These are phyloP conservation scores for Agaricus subrufescens DNA, from an alignment of 768 basidiomycete genomes.

Conservation along the genomic window DNA sequence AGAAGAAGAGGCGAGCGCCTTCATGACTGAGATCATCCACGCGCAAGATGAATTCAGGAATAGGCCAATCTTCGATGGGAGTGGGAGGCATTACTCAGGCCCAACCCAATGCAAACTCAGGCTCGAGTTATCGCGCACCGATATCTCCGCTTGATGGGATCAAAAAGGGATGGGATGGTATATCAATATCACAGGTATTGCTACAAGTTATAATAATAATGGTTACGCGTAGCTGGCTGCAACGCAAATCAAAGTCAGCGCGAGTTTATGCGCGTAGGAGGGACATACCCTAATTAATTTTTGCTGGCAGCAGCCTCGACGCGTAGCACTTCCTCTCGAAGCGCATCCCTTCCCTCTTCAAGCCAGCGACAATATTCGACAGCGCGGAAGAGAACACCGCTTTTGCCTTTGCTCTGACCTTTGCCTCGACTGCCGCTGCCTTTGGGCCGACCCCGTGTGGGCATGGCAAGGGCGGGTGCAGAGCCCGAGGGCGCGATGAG, in stretches of 20 bases:
- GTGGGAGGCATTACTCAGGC: constrained; percentile 17
- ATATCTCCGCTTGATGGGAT: too few species aligned
- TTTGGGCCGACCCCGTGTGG: constrained; percentile 75
- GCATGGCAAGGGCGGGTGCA: constrained; percentile 65
- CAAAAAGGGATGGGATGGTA: background rate
- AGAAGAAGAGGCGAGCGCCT: constrained; percentile 54
- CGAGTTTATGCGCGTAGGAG: background rate
- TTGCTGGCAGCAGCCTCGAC: constrained; percentile 67
- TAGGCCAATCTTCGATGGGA: constrained; percentile 35
- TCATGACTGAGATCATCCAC: constrained; percentile 58
- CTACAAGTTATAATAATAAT: background rate
- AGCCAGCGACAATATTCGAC: constrained; percentile 83
- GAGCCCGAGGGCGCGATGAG: constrained; percentile 76
- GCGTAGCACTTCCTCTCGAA: constrained; percentile 62
- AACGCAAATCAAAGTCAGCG: background rate
- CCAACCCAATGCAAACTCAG: too few species aligned
- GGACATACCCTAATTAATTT: constrained; percentile 16
- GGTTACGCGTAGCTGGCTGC: background rate
- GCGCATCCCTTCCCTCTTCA: constrained; percentile 74
- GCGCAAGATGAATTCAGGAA: constrained; percentile 51
- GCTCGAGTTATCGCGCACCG: too few species aligned
- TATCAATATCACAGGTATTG: background rate
- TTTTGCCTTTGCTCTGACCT: constrained; percentile 79
- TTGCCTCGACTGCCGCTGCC: constrained; percentile 67
- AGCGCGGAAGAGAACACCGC: constrained; percentile 82